Evolutionary conservation across 163 green algal genomes (phyloP), one percentile per base, ranked within the genome.

Genomic region (Coccomyxa subellipsoidea): DNA sequence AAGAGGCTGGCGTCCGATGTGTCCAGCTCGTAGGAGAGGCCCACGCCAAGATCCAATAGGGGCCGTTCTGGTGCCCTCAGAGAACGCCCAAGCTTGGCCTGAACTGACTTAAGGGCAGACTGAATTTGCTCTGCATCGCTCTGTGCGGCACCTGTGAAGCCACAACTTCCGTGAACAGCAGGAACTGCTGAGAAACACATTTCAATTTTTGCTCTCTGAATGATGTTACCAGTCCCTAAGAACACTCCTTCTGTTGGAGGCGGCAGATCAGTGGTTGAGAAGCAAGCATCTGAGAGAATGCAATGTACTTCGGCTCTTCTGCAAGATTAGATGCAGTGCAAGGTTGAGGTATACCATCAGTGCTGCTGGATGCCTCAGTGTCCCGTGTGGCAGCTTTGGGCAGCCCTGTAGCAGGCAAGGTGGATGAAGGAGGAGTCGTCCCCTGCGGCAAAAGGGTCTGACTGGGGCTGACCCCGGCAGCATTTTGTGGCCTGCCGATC

Each of bases 401-500:
- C 4, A 59, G 23, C 4, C 47, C 47, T 59, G 47, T n/a, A n/a
- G n/a, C n/a, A n/a, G n/a, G n/a, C n/a, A n/a, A 59, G 47, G 47
- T 18, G 5, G 47, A 12, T 59, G 47, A 18, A 59, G 47, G 47
- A 18, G 47, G 0, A 18, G 47, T 27, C 23, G 47, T 59, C 15
- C 47, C 47, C 47, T 59, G 47, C 47, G 47, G 47, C 47, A 59
- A 59, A 18, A 59, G 47, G 4, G 3, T 59, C 23, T 59, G 47
- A 18, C 47, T 18, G 23, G 47, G 47, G 4, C 15, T 12, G 23
- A 6, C 15, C 23, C 15, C 47, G 23, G 47, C 47, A 8, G 47
- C 47, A 59, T 18, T 7, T 59, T 7, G 47, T 18, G 47, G 47
- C 47, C n/a, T 84, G 54, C 37, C 86, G 37, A 47, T 86, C 87